Percentiles rank a stretch among this genome's conserved stretches.
Conservation (phyloP, 2,329 filamentous ascomycete species). For the Pseudocercospora musae region DNA sequence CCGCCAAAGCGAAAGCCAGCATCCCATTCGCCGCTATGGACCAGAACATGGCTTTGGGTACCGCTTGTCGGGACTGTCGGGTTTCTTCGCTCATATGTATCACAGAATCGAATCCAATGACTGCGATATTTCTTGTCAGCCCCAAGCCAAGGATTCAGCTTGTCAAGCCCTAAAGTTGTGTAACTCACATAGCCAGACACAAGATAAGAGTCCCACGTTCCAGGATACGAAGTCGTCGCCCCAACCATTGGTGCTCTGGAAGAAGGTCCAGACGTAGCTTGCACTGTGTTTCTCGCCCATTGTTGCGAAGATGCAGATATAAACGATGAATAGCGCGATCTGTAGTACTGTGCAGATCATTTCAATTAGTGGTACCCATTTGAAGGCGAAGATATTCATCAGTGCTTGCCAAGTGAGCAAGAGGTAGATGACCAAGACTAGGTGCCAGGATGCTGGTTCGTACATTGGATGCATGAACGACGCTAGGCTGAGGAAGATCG, state of each 20-base stretch:
- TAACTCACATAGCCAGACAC: slow-evolving; percentile 4
- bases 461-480: background rate
- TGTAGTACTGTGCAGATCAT: slow-evolving; percentile 49
- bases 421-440: slow-evolving; percentile 48
- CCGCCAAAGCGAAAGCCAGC: slow-evolving; percentile 26
- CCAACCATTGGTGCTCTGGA: slow-evolving; percentile 2
- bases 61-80: slow-evolving; percentile 21
- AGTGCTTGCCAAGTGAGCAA: slow-evolving; percentile 37
- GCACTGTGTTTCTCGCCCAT: slow-evolving; percentile 4
- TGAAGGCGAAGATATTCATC: slow-evolving; percentile 47
- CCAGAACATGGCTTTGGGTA: slow-evolving; percentile 28
- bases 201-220: slow-evolving; percentile 5
- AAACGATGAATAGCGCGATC: slow-evolving; percentile 51
- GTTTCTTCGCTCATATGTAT: slow-evolving; percentile 25
- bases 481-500: background rate
- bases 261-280: slow-evolving; percentile 3
- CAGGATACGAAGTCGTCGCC: background rate
- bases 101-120: slow-evolving; percentile 4
- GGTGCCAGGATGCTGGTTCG: slow-evolving; percentile 42
- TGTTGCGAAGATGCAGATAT: slow-evolving; percentile 45
- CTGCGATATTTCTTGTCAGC: background rate
- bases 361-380: slow-evolving; percentile 47
- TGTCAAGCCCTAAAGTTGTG: background rate
- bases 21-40: slow-evolving; percentile 22
- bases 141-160: background rate